Base-by-base conservation (phyloP, 2,329 filamentous ascomycete species). In the Torrubiellomyces zombiae region DNA sequence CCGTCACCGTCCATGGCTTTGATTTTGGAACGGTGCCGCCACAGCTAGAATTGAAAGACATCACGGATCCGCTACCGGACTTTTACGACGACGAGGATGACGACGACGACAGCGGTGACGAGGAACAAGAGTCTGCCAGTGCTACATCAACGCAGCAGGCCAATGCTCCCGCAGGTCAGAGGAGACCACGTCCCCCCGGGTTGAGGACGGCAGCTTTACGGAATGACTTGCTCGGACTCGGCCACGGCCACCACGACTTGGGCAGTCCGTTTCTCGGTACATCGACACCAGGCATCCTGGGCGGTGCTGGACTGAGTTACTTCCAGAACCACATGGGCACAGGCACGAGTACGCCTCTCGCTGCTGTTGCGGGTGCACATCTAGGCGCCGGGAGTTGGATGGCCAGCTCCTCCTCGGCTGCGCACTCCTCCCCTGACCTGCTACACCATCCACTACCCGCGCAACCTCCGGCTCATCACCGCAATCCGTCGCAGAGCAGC, bases 1-100 rank as follows among this genome's bases (percentile, higher is more conserved):
- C 83, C 14, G 89, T 98, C 39, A 77, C 82, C 27, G 85, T 94
- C 20, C 85, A 94, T 48, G 75, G 80, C 32, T 98, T 98, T 53
- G 75, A 86, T 35, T 94, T 98, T 48, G 89, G 89, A 23, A 70
- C 62, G 15, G 72, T 86, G 24, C 63, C 79, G 19, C 89, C 89
- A 2, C 68, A 79, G 38, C 67, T 98, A 20, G 82, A 91, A 45
- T 75, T 98, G 42, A 95, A 94, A 53, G 89, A 95, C 49, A 85
- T 98, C 32, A 91, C 86, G 39, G 85, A 98, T 47, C 89, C 89
- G 2, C 65, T 95, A 30, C 75, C 83, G 1, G 89, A 98, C 42
- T 98, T 98, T 45, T 98, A 98, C 57, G 89, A 94, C 39, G 74
- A 80, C 38, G 71, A 78, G 14, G 58, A 72, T 18, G 65, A 71